A percentile compares a stretch with the other conserved stretches of the same genome.
These are phyloP conservation scores for Hypoxylon fragiforme DNA, from an alignment of 495 filamentous ascomycete species.

Conservation along the genomic window DNA sequence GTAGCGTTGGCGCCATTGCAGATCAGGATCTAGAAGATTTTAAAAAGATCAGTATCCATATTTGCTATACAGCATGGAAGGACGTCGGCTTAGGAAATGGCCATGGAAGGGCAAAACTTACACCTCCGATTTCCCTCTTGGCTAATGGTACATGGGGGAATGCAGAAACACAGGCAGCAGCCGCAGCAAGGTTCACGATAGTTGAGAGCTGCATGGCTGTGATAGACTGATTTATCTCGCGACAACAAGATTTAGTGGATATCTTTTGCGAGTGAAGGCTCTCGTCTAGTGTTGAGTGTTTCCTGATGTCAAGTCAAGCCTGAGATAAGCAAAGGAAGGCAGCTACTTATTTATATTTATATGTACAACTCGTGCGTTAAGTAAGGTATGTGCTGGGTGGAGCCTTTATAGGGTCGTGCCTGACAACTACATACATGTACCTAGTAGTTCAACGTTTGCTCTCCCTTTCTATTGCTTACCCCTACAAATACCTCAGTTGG, in stretches of 20 bases:
- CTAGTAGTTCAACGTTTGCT: no score
- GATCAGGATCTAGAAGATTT: constrained; percentile 40
- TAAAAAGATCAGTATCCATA: neutral
- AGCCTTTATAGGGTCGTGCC: constrained; percentile 7
- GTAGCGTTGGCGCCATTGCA: constrained; percentile 48
- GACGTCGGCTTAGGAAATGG: no score
- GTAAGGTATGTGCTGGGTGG: no score
- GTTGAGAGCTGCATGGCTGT: constrained; percentile 29
- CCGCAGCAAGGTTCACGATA: constrained; percentile 24
- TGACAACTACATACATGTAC: constrained; percentile 15
- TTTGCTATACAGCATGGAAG: neutral
- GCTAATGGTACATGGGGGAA: constrained; percentile 10
- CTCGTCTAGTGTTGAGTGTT: neutral
- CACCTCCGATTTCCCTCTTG: constrained; percentile 40
- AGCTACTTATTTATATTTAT: no score
- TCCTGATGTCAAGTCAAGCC: neutral
- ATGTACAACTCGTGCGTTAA: no score
- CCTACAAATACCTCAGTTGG: no score
- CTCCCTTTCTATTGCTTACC: no score
- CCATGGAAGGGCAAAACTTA: no score
- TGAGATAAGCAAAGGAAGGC: constrained; percentile 7
- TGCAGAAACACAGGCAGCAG: constrained; percentile 22
- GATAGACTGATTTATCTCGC: neutral
- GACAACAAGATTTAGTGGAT: constrained; percentile 4
- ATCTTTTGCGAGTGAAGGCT: neutral